Conservation (phyloP, 805 yeast species). For the Yarrowia porcina region DNA sequence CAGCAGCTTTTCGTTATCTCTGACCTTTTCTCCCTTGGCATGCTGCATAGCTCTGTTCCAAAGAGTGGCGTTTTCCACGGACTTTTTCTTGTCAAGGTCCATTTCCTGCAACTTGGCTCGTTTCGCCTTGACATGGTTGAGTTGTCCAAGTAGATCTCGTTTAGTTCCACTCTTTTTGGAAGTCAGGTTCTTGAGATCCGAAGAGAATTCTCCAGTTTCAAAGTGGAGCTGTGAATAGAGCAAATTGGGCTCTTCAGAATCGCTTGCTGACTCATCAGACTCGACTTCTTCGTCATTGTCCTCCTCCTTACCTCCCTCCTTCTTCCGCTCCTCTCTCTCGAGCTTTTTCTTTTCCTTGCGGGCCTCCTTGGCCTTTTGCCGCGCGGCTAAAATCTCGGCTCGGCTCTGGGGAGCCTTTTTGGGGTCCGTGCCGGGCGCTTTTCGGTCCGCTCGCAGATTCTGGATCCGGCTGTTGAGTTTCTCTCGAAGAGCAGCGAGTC, state of each 20-base stretch:
- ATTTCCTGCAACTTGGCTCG: conserved; percentile 58
- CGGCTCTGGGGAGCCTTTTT: conserved; percentile 82
- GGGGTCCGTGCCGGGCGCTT: conserved; percentile 82
- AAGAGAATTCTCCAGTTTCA: conserved; percentile 75
- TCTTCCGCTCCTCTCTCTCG: conserved; percentile 30
- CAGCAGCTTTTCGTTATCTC: conserved; percentile 85
- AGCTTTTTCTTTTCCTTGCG: conserved; percentile 42
- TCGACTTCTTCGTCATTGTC: conserved; percentile 36
- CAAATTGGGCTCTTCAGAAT: conserved; percentile 29
- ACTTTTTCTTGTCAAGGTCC: conserved; percentile 58
- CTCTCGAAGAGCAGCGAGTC: conserved; percentile 67
- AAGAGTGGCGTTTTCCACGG: conserved; percentile 64
- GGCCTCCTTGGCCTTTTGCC: conserved; percentile 49
- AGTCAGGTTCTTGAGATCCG: conserved; percentile 59
- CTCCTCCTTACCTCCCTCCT: conserved; percentile 39
- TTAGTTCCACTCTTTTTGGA: conserved; percentile 65
- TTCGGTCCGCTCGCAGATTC: conserved; percentile 70
- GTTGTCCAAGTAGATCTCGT: conserved; percentile 79
- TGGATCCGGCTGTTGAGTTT: conserved; percentile 73
- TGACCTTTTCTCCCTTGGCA: conserved; percentile 82
- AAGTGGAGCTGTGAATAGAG: conserved; percentile 40
- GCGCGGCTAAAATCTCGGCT: conserved; percentile 70
- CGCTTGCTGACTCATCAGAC: conserved; percentile 32
- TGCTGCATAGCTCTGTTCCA: conserved; percentile 84
- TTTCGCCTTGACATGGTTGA: conserved; percentile 69